These are phyloP conservation scores for Berkeleyomyces basicola DNA, from an alignment of 2,329 filamentous ascomycete genomes.

Conservation along the genomic window DNA sequence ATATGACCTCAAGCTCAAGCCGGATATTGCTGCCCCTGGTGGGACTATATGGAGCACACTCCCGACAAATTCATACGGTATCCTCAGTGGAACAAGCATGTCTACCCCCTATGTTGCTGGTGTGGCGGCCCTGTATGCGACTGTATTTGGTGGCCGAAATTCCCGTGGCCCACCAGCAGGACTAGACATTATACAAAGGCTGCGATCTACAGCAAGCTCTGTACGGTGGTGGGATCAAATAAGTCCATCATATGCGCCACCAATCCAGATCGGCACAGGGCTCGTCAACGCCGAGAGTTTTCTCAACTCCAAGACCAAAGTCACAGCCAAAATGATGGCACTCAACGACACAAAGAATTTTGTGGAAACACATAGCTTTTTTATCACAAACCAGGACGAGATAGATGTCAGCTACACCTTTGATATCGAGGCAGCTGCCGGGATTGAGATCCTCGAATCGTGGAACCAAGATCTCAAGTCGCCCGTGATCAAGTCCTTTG, in stretches of 20 bases:
- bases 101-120: conserved; percentile 37
- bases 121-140: conserved; percentile 30
- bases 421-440: conserved; percentile 21
- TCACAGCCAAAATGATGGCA: conserved; percentile 28
- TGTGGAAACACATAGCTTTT: conserved; percentile 19
- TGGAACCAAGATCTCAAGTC: conserved; percentile 2
- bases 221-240: conserved; percentile 14
- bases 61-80: conserved; percentile 26
- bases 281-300: conserved; percentile 30
- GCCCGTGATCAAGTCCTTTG: conserved; percentile 8
- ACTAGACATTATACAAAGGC: conserved; percentile 7
- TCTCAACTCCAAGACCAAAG: conserved; percentile 23
- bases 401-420: conserved; percentile 27
- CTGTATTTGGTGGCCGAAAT: conserved; percentile 25
- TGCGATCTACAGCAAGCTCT: conserved; percentile 4
- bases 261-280: conserved; percentile 28
- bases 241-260: conserved; percentile 16
- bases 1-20: conserved; percentile 34
- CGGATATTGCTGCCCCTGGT: conserved; percentile 33
- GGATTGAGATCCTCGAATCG: conserved; percentile 6
- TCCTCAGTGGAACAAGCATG: conserved; percentile 40
- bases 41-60: conserved; percentile 34
- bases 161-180: conserved; percentile 19
- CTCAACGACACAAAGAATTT: conserved; percentile 34
- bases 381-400: conserved; percentile 29